Evolutionary conservation across 2,329 filamentous ascomycete species (phyloP), one percentile per base, ranked within the genome.

Genomic region (Penicillium digitatum): DNA sequence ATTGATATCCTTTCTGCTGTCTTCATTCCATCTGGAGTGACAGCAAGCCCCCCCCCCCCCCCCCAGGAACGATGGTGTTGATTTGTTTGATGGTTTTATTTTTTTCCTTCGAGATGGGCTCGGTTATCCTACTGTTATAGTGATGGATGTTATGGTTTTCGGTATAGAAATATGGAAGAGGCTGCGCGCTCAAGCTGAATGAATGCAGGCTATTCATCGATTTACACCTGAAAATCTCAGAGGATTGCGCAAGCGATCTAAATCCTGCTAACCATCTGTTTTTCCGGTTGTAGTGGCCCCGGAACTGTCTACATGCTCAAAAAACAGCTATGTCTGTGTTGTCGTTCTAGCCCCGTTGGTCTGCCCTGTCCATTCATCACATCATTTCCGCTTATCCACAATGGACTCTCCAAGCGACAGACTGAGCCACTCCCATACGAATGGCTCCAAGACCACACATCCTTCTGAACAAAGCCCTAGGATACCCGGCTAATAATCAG

Each of bases 1-100:
- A 59, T 64, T 66, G 62, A 66, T 65, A 66, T 66, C 62, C 62
- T 60, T 51, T 60, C 43, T 48, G 44, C 56, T 57, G 44, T 59
- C 20, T 53, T 54, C 54, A 52, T 50, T 58, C 52, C 54, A 51
- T 56, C 24, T 50, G 38, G 37, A 20, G 31, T 57, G 51, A 29
- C 44, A 29, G 24, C 37, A 52, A 52, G 47, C 20, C 9, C 29
- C n/a, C n/a, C n/a, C n/a, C n/a, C n/a, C n/a, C n/a, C n/a, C n/a
- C n/a, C 34, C 5, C 8, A 37, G 48, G 11, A 48, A 32, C 18
- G 47, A 31, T 38, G 54, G 54, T 44, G 49, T 56, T 43, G 31
- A n/a, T 42, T 35, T 31, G 3, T 43, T 52, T 46, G 18, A 54
- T 38, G 29, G 48, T 52, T 37, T 52, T 39, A 16, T 11, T 54